phyloP scores from a whole-genome alignment of 1,284 basidiomycete species.

The Cutaneotrichosporon sp. region DNA sequence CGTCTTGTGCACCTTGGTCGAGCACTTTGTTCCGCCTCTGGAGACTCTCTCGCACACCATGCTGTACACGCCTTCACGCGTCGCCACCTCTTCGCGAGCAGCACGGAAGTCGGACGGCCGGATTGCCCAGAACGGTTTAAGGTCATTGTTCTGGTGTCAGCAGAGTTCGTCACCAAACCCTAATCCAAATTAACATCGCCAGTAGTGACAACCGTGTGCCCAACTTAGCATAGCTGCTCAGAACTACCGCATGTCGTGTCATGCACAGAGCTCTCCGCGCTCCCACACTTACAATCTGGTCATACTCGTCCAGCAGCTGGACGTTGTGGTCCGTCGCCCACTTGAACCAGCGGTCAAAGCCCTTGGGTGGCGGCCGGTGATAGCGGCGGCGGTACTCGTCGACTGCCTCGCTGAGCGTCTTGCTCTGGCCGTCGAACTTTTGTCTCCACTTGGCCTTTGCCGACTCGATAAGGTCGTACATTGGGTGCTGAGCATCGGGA shows the following conservation, averaged over 20 bases:
- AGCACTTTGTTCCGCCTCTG: conserved; percentile 14
- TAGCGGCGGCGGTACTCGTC: conserved; percentile 48
- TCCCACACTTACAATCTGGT: conserved; percentile 40
- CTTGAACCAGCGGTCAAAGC: conserved; percentile 43
- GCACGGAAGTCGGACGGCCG: conserved; percentile 23
- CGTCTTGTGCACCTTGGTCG: conserved; percentile 22
- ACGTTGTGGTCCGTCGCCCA: conserved; percentile 36
- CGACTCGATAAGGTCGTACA: conserved; percentile 45
- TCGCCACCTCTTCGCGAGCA: conserved; percentile 19
- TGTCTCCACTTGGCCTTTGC: conserved; percentile 44
- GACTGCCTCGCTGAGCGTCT: conserved; percentile 46
- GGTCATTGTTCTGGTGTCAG: conserved; percentile 32
- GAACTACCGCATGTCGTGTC: too few relatives aligned
- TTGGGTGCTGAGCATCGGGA: conserved; percentile 41
- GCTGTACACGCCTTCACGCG: conserved; percentile 38
- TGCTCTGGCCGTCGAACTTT: conserved; percentile 45
- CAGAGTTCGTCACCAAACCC: too few relatives aligned
- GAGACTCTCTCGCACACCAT: conserved; percentile 27
- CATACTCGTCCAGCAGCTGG: conserved; percentile 45
- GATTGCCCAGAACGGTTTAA: conserved; percentile 44
- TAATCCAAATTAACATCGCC: too few relatives aligned
- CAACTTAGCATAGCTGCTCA: too few relatives aligned
- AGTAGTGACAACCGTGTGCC: too few relatives aligned
- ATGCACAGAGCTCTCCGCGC: too few relatives aligned
- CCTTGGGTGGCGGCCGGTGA: conserved; percentile 41